phyloP scores from a whole-genome alignment of 1,139 yeast genomes.

The Martiniozyma asiatica region DNA sequence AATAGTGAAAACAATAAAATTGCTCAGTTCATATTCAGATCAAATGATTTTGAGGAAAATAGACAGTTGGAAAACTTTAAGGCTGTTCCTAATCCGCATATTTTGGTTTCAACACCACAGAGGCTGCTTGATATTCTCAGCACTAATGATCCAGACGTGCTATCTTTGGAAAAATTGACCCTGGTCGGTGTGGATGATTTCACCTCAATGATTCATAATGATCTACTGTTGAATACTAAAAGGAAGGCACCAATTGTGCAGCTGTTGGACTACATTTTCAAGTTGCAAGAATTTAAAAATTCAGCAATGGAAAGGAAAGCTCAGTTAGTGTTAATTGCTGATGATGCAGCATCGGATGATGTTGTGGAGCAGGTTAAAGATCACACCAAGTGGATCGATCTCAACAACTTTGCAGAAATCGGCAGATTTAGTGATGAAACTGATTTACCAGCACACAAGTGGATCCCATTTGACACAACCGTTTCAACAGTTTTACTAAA shows the following conservation, averaged over 20 bases:
- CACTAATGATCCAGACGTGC: slow-evolving; percentile 21
- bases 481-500: slow-evolving; percentile 15
- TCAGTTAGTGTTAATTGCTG: slow-evolving; percentile 17
- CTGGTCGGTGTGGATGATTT: slow-evolving; percentile 23
- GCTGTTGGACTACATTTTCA: slow-evolving; percentile 19
- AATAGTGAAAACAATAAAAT: slow-evolving; percentile 7
- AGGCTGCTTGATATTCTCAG: slow-evolving; percentile 23
- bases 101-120: slow-evolving; percentile 23
- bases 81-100: slow-evolving; percentile 18
- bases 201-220: slow-evolving; percentile 18
- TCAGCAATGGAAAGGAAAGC: slow-evolving; percentile 21
- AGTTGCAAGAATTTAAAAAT: slow-evolving; percentile 20
- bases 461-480: slow-evolving; percentile 14
- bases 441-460: slow-evolving; percentile 14
- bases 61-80: slow-evolving; percentile 16
- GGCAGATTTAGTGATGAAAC: slow-evolving; percentile 15
- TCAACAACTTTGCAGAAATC: slow-evolving; percentile 19
- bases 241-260: slow-evolving; percentile 16
- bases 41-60: slow-evolving; percentile 14
- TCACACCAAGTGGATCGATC: slow-evolving; percentile 20
- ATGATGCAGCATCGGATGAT: slow-evolving; percentile 11
- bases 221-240: slow-evolving; percentile 9
- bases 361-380: slow-evolving; percentile 16
- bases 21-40: slow-evolving; percentile 21
- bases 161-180: slow-evolving; percentile 17